phyloP scores from a whole-genome alignment of 1,284 basidiomycete species.

The Leccinum huronense region DNA sequence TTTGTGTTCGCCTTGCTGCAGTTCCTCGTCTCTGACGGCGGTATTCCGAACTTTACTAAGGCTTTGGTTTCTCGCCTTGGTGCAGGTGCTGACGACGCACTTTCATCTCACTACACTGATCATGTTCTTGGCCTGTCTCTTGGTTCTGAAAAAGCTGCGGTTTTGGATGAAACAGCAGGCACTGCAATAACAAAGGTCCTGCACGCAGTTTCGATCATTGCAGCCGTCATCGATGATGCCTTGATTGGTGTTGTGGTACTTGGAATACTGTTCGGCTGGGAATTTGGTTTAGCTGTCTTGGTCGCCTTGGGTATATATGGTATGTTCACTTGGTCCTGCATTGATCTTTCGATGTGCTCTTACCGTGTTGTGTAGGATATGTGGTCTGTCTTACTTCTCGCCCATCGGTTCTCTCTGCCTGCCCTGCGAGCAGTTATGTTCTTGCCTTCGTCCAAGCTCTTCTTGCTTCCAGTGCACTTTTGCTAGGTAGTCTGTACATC shows the following conservation, averaged over 20 bases:
- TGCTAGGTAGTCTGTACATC: slow-evolving; percentile 58
- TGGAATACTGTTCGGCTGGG: slow-evolving; percentile 64
- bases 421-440: slow-evolving; percentile 41
- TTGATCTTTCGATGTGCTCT: neutral
- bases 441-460: slow-evolving; percentile 77
- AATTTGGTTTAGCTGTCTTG: slow-evolving; percentile 68
- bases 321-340: slow-evolving; percentile 34
- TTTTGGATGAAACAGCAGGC: slow-evolving; percentile 70
- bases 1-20: slow-evolving; percentile 61
- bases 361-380: slow-evolving; percentile 14
- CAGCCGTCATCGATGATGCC: slow-evolving; percentile 79
- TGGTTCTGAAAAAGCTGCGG: slow-evolving; percentile 42
- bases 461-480: slow-evolving; percentile 73
- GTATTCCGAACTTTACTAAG: slow-evolving; percentile 67
- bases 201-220: slow-evolving; percentile 81
- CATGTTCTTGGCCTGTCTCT: slow-evolving; percentile 81
- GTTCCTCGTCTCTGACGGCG: slow-evolving; percentile 69
- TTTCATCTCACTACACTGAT: slow-evolving; percentile 78
- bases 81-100: slow-evolving; percentile 80
- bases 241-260: slow-evolving; percentile 66
- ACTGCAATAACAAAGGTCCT: slow-evolving; percentile 86
- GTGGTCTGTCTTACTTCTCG: slow-evolving; percentile 16
- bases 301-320: slow-evolving; percentile 75
- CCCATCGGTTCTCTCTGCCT: slow-evolving; percentile 12
- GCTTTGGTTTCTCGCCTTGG: slow-evolving; percentile 82